Evolutionary conservation across 371 early-diverging fungal species (phyloP).

Genomic region (Mucor mucedo): DNA sequence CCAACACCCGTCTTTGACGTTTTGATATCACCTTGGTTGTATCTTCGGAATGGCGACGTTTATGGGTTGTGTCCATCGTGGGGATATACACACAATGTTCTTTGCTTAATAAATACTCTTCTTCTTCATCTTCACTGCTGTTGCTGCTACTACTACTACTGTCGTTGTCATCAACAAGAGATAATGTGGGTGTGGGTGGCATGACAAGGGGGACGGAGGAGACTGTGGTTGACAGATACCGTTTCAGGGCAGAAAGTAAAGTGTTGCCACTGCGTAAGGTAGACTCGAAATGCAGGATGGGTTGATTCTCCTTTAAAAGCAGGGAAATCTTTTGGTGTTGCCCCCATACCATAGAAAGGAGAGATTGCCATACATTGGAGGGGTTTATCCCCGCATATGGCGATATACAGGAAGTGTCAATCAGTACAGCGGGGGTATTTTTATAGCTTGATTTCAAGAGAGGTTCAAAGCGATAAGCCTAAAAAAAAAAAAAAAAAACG

Average conservation of each 20-base stretch:
- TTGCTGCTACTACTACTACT: too few relatives aligned
- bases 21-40: not conserved
- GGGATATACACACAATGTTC: not conserved
- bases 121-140: slow-evolving; percentile 7
- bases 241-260: slow-evolving; percentile 11
- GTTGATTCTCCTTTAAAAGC: not conserved
- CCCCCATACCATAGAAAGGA: not conserved
- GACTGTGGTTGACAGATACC: slow-evolving; percentile 1
- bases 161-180: not conserved
- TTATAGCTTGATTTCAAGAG: slow-evolving; percentile 39
- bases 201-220: not conserved
- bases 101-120: not conserved
- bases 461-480: slow-evolving; percentile 58
- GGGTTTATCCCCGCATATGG: too few relatives aligned
- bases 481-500: too few relatives aligned
- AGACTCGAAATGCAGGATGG: not conserved
- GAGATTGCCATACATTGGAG: too few relatives aligned
- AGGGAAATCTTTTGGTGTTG: not conserved
- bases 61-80: not conserved
- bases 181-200: slow-evolving; percentile 16
- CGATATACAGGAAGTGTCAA: slow-evolving; percentile 20
- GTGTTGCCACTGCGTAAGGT: not conserved
- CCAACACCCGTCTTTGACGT: not conserved
- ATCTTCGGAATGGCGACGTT: not conserved
- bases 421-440: slow-evolving; percentile 45